Evolutionary conservation across 129 eudicot genomes (phyloP).

Genomic region (Flaveria bidentis): DNA sequence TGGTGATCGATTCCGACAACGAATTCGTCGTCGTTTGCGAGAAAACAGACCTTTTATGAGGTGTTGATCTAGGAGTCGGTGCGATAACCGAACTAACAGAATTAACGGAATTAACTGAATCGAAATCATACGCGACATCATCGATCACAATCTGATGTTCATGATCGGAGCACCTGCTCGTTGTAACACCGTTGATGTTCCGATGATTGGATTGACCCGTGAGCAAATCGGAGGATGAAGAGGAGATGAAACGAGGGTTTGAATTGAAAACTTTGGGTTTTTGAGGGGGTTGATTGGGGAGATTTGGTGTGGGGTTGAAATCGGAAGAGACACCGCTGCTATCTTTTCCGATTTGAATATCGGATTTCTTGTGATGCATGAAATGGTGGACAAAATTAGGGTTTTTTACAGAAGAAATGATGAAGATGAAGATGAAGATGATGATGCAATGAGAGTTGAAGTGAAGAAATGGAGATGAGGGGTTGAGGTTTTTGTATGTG

Average conservation of each 20-base stretch:
- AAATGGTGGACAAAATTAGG: constrained; percentile 1
- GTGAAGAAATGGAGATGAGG: neutral
- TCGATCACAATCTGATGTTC: constrained; percentile 32
- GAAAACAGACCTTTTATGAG: constrained; percentile 61
- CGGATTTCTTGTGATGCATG: constrained; percentile 99
- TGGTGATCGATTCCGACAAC: neutral
- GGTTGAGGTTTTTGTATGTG: constrained; percentile 25
- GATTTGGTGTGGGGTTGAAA: constrained; percentile 73
- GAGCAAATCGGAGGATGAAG: constrained; percentile 6
- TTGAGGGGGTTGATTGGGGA: constrained; percentile 14
- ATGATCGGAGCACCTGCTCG: neutral
- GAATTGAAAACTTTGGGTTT: constrained; percentile 29
- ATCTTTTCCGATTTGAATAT: constrained; percentile 94
- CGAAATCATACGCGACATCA: constrained; percentile 9
- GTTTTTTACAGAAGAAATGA: neutral
- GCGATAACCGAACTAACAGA: constrained; percentile 1
- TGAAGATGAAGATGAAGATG: too few relatives aligned
- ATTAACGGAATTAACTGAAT: neutral
- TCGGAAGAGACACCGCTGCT: constrained; percentile 97
- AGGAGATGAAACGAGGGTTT: constrained; percentile 21
- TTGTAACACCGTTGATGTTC: neutral
- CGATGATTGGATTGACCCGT: too few relatives aligned
- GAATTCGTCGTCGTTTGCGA: constrained; percentile 35
- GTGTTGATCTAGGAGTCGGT: constrained; percentile 48
- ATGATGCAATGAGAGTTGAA: neutral